Percentiles rank a stretch among this genome's conserved stretches.
Conservation (phyloP, 2,329 filamentous ascomycete genomes). For the Bisporella sp. region DNA sequence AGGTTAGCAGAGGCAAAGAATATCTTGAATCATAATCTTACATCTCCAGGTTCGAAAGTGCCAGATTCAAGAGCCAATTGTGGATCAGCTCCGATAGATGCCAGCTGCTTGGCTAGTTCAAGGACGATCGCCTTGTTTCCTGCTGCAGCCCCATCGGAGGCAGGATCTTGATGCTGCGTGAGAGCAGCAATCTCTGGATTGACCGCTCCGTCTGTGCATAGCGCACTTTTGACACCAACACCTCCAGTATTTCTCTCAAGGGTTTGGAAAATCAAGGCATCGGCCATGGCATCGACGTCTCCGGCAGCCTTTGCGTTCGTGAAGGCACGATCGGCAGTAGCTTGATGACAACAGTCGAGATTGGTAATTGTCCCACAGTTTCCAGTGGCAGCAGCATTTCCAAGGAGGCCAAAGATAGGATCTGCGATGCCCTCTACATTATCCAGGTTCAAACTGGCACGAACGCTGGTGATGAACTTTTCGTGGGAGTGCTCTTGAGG, state of each 20-base stretch:
- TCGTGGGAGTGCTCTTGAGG: slow-evolving; percentile 51
- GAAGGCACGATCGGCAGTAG: slow-evolving; percentile 52
- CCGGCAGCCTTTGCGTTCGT: slow-evolving; percentile 50
- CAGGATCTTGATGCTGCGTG: slow-evolving; percentile 61
- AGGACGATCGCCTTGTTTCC: slow-evolving; percentile 56
- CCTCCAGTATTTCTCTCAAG: slow-evolving; percentile 53
- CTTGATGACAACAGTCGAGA: slow-evolving; percentile 52
- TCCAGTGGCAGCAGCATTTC: slow-evolving; percentile 40
- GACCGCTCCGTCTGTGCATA: slow-evolving; percentile 49
- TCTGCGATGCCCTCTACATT: slow-evolving; percentile 42
- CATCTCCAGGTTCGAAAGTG: slow-evolving; percentile 55
- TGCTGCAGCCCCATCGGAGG: slow-evolving; percentile 45
- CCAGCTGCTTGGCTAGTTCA: slow-evolving; percentile 52
- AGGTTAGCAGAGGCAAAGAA: not conserved
- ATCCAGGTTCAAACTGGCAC: slow-evolving; percentile 37
- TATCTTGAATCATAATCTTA: slow-evolving; percentile 27
- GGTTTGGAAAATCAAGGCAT: slow-evolving; percentile 45
- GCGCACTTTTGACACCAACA: slow-evolving; percentile 49
- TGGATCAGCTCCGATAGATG: slow-evolving; percentile 54
- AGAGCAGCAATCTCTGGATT: slow-evolving; percentile 62
- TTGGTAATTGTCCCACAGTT: slow-evolving; percentile 43
- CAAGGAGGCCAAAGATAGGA: slow-evolving; percentile 45
- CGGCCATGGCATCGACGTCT: slow-evolving; percentile 44
- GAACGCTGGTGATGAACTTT: slow-evolving; percentile 39
- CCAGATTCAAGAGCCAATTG: slow-evolving; percentile 50